Base-by-base conservation (phyloP, 1,284 basidiomycete genomes). In the Irpex sp. region DNA sequence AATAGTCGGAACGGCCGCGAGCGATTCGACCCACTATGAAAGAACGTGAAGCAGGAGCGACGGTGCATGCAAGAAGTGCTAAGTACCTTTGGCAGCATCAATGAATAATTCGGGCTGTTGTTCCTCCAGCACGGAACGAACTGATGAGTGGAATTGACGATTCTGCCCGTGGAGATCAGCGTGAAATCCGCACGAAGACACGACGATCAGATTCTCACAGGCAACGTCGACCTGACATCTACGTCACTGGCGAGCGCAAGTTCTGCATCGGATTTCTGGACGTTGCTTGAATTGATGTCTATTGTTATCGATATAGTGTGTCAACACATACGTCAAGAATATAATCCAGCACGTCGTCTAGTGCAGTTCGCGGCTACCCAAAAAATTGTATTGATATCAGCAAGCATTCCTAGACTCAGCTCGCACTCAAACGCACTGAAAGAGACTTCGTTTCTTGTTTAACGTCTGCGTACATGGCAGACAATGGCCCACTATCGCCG, bases 311-410 rank as follows among this genome's bases (percentile, higher is more conserved):
- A 15, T 11, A 43, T 43, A 15, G 15, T 11, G 39, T 11, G 15
- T 43, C 26, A 26, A 15, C 15, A 43, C 15, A 15, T 43, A 43
- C 39, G 11, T 8, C 11, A 43, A 43, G 39, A 15, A 43, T 43
- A 43, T 43, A 43, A 15, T 43, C 39, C 15, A 43, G 15, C 15
- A 43, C 39, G 39, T 43, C 39, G 39, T 43, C 39, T 15, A 43
- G 5, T 3, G 39, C 11, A 43, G 39, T 43, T 43, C 39, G 39
- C 39, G 63, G 70, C 43, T 43, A 21, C 36, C 37, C 15, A 39
- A 39, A 8, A 9, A 39, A 39, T 15, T 39, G 37, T 1, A 15
- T 21, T 21, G 21, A 21, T 21, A 39, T 8, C 37, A 15, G 39
- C 15, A 43, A 43, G 26, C 26, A 26, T 26, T 26, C 26, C 26